Evolutionary conservation across 2,329 filamentous ascomycete genomes (phyloP).

Genomic region (Pezicula carpinea): DNA sequence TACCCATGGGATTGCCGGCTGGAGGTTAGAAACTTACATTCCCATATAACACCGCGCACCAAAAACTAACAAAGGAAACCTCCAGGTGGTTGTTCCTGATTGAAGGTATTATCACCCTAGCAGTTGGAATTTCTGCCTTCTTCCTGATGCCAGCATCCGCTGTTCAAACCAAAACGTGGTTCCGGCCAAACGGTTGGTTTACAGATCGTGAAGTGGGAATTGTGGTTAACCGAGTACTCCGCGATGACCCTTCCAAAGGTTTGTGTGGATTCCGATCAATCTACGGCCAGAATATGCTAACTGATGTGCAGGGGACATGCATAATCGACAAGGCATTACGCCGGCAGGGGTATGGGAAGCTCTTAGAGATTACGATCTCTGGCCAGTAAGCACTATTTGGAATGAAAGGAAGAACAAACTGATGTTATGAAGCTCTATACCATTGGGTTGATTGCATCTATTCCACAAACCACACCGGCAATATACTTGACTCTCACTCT

Average conservation of each 20-base stretch:
- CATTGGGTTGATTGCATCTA: slow-evolving; percentile 41
- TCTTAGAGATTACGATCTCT: slow-evolving; percentile 53
- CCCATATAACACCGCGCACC: neutral
- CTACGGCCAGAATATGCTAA: neutral
- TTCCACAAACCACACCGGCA: slow-evolving; percentile 41
- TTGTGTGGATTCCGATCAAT: neutral
- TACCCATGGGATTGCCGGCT: slow-evolving; percentile 43
- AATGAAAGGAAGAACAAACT: neutral
- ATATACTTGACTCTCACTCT: slow-evolving; percentile 51
- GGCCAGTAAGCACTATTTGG: slow-evolving; percentile 31
- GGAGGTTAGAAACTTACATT: slow-evolving; percentile 30
- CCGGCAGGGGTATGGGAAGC: slow-evolving; percentile 30
- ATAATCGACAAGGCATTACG: slow-evolving; percentile 52
- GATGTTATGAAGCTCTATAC: slow-evolving; percentile 17
- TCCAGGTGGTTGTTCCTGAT: slow-evolving; percentile 48
- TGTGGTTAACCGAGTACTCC: slow-evolving; percentile 55
- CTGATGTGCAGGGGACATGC: slow-evolving; percentile 41
- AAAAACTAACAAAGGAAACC: neutral
- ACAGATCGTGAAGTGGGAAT: slow-evolving; percentile 59
- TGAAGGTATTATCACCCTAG: slow-evolving; percentile 49
- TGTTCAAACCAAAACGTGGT: slow-evolving; percentile 49
- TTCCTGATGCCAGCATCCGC: slow-evolving; percentile 57
- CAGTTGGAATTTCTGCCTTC: slow-evolving; percentile 48
- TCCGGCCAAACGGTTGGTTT: slow-evolving; percentile 59
- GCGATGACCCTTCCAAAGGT: slow-evolving; percentile 45